Evolutionary conservation across 2,329 filamentous ascomycete species (phyloP).

Genomic region (Colletotrichum sp.): DNA sequence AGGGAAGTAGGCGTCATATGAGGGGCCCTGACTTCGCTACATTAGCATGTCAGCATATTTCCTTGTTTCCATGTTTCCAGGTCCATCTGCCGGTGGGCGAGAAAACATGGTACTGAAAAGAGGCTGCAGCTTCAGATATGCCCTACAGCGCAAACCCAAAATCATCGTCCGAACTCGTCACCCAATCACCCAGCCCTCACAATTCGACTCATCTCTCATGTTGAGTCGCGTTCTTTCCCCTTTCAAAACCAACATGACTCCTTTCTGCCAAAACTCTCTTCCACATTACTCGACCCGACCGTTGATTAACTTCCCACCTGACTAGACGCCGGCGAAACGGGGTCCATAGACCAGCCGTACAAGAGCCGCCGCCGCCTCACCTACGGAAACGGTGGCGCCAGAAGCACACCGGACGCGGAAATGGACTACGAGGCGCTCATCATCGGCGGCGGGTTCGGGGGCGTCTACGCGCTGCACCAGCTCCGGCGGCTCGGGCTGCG

Average conservation of each 20-base stretch:
- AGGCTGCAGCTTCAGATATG: neutral
- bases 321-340: neutral
- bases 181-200: neutral
- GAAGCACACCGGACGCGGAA: neutral
- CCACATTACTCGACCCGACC: neutral
- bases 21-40: neutral
- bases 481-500: slow-evolving; percentile 38
- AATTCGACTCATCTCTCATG: neutral
- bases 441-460: slow-evolving; percentile 29
- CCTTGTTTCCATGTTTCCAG: neutral
- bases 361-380: neutral
- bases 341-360: neutral
- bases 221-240: neutral
- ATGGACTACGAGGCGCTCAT: slow-evolving; percentile 25
- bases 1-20: neutral
- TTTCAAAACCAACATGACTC: neutral
- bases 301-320: neutral
- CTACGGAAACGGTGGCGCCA: neutral
- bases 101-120: neutral
- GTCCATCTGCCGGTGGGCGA: neutral
- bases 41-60: neutral
- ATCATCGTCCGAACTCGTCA: neutral
- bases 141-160: neutral
- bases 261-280: neutral
- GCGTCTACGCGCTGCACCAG: slow-evolving; percentile 33